phyloP scores from a whole-genome alignment of 2,329 filamentous ascomycete genomes.

The Aspergillus candidus region DNA sequence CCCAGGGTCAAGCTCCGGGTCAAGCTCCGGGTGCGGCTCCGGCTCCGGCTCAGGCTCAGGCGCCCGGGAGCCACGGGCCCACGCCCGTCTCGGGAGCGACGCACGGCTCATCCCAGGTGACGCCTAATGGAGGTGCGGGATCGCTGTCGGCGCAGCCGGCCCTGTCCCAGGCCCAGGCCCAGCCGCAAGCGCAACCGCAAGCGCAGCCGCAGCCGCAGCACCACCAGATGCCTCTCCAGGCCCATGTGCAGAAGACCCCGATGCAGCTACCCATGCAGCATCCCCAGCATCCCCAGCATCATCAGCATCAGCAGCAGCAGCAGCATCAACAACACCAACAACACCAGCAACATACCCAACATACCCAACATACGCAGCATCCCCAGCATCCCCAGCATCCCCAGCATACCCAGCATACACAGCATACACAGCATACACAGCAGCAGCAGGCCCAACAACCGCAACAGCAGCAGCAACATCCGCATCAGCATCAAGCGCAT shows the following conservation, averaged over 20 bases:
- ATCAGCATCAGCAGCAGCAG: conserved; percentile 9
- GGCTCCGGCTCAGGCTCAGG: conserved; percentile 3
- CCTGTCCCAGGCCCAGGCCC: conserved; percentile 3
- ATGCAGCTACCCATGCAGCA: too few species aligned
- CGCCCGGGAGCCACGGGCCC: background rate
- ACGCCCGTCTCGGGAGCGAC: too few species aligned
- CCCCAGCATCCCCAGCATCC: conserved; percentile 1
- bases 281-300: background rate
- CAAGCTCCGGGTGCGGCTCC: conserved; percentile 1
- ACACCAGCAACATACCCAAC: background rate
- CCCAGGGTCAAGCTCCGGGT: conserved; percentile 2
- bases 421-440: conserved; percentile 3
- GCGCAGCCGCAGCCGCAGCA: conserved; percentile 9
- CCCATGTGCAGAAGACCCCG: too few species aligned
- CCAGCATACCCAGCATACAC: conserved; percentile 1
- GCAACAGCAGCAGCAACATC: background rate
- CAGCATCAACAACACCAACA: conserved; percentile 9
- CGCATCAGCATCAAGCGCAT: conserved; percentile 6
- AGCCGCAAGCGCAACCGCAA: conserved; percentile 3
- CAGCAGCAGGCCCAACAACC: conserved; percentile 4
- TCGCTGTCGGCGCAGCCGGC: too few species aligned
- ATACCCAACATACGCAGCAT: conserved; percentile 5
- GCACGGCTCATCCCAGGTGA: too few species aligned
- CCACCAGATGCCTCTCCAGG: too few species aligned
- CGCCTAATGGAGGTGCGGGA: too few species aligned